Percentiles rank a stretch among this genome's conserved stretches.
Evolutionary conservation across 768 basidiomycete genomes (phyloP).

Genomic region (Tylopilus plumbeoviolaceoides): DNA sequence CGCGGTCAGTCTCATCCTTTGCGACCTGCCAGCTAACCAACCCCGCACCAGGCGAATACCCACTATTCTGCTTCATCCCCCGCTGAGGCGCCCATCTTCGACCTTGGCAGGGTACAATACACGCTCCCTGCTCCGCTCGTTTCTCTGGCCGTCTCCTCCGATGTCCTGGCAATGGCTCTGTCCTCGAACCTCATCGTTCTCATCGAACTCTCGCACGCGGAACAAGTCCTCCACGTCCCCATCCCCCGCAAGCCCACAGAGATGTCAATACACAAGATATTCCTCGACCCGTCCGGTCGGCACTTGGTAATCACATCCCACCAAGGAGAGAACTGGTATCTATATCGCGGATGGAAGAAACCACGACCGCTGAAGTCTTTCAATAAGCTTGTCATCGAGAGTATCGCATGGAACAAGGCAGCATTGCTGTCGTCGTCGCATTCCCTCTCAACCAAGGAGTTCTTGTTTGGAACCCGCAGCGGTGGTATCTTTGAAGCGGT

Average conservation of each 20-base stretch:
- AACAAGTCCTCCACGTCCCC: conserved; percentile 79
- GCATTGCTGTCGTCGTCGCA: conserved; percentile 59
- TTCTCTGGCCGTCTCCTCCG: conserved; percentile 79
- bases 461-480: conserved; percentile 81
- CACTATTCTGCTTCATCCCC: conserved; percentile 30
- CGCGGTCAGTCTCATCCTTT: conserved; percentile 8
- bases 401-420: conserved; percentile 86
- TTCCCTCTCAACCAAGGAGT: conserved; percentile 74
- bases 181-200: conserved; percentile 73
- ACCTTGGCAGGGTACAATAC: conserved; percentile 86
- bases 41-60: conserved; percentile 27
- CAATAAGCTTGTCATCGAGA: conserved; percentile 80
- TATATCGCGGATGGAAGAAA: conserved; percentile 78
- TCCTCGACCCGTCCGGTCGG: conserved; percentile 89
- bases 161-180: conserved; percentile 82
- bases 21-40: conserved; percentile 5
- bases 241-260: conserved; percentile 74
- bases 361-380: conserved; percentile 74
- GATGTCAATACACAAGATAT: conserved; percentile 75
- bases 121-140: conserved; percentile 81
- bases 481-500: conserved; percentile 87
- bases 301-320: conserved; percentile 84
- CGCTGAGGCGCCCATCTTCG: conserved; percentile 60
- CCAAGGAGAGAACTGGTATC: conserved; percentile 93
- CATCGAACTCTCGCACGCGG: conserved; percentile 85